These are phyloP conservation scores for Malassezia globosa DNA, from an alignment of 1,284 basidiomycete species.

Conservation along the genomic window DNA sequence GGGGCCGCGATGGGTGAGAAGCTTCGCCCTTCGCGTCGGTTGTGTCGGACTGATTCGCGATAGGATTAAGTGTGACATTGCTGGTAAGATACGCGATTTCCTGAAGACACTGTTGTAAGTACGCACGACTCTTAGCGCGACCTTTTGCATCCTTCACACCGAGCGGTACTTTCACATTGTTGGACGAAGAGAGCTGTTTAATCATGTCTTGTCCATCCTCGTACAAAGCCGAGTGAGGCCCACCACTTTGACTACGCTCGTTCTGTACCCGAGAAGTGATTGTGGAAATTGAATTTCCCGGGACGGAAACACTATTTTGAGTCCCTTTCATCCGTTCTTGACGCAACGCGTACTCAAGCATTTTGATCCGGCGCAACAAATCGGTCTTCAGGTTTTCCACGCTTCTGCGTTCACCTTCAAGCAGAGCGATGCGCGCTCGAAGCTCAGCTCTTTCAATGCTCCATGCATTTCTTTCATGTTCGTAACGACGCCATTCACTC, in stretches of 20 bases:
- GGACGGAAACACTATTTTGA: background rate
- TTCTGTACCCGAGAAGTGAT: background rate
- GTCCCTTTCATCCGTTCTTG: conserved; percentile 58
- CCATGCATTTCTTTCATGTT: conserved; percentile 97
- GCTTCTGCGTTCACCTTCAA: conserved; percentile 88
- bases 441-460: conserved; percentile 98
- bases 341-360: conserved; percentile 74
- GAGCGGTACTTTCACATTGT: conserved; percentile 14
- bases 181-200: background rate
- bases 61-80: conserved; percentile 87
- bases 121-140: conserved; percentile 84
- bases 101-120: conserved; percentile 94
- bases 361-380: conserved; percentile 88
- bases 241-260: background rate
- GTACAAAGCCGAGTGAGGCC: background rate
- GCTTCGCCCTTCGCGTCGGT: background rate
- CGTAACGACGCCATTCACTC: conserved; percentile 82
- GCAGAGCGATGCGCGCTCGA: conserved; percentile 90
- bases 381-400: conserved; percentile 95
- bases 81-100: conserved; percentile 96
- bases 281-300: too few relatives aligned
- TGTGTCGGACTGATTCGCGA: conserved; percentile 47
- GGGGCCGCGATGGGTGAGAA: background rate
- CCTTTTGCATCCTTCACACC: conserved; percentile 76
- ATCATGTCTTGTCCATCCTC: background rate